Percentiles rank a stretch among this genome's conserved stretches.
Evolutionary conservation across 2,329 filamentous ascomycete species (phyloP).

Genomic region (Cladosporium phlei): DNA sequence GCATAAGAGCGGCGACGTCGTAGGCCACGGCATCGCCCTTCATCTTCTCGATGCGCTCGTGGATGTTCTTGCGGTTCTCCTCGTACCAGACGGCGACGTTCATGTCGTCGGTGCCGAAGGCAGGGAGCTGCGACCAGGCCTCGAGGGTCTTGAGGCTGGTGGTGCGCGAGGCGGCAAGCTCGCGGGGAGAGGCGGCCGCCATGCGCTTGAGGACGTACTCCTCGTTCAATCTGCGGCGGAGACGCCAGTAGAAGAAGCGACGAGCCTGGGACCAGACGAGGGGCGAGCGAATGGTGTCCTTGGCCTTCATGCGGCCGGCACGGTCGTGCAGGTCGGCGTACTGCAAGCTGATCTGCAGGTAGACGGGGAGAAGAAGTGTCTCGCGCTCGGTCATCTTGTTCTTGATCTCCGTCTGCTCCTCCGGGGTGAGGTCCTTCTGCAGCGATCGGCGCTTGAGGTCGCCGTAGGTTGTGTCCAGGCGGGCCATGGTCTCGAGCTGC

Average conservation of each 20-base stretch:
- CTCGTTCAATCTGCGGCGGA: conserved; percentile 92
- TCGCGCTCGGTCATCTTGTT: conserved; percentile 78
- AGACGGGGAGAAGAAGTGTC: conserved; percentile 84
- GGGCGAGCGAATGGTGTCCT: conserved; percentile 81
- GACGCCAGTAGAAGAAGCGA: conserved; percentile 99
- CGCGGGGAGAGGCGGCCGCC: conserved; percentile 44
- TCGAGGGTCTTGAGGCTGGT: conserved; percentile 68
- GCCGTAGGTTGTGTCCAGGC: conserved; percentile 78
- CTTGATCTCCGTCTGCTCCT: conserved; percentile 75
- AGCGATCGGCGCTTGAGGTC: conserved; percentile 74
- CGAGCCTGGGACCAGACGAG: conserved; percentile 85
- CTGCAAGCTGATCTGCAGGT: conserved; percentile 90
- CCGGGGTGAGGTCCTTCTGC: conserved; percentile 63
- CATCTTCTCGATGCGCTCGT: conserved; percentile 77
- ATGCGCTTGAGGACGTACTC: conserved; percentile 95
- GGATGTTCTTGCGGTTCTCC: conserved; percentile 78
- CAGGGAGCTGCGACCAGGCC: conserved; percentile 74
- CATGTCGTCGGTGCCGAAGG: conserved; percentile 74
- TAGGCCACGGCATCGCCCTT: conserved; percentile 69
- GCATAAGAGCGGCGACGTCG: conserved; percentile 65
- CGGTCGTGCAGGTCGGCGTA: conserved; percentile 97
- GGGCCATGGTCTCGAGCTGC: conserved; percentile 95
- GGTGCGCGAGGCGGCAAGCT: conserved; percentile 37
- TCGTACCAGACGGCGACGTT: conserved; percentile 94
- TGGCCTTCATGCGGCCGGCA: conserved; percentile 95